Evolutionary conservation across 345 rosid genomes (phyloP).

Genomic region (Populus alba): DNA sequence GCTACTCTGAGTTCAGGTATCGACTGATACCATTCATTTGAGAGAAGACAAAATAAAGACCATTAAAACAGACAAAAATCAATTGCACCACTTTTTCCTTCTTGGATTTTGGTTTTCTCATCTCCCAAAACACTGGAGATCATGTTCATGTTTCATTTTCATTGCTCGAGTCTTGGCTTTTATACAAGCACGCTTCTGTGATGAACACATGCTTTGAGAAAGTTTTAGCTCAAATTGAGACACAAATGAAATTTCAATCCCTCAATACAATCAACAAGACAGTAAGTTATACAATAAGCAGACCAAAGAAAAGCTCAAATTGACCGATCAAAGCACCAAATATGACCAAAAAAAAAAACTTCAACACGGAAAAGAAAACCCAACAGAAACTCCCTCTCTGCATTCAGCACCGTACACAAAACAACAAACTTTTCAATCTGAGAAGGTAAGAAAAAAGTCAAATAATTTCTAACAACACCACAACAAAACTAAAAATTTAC

Average conservation of each 20-base stretch:
- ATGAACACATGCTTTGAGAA: neutral
- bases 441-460: neutral
- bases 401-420: neutral
- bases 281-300: neutral
- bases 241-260: neutral
- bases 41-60: neutral
- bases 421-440: neutral
- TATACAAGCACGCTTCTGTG: neutral
- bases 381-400: neutral
- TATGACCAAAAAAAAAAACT: neutral
- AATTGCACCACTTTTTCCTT: neutral
- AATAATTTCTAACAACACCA: neutral
- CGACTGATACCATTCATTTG: neutral
- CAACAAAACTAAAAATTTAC: neutral
- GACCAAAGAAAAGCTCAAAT: conserved; percentile 4
- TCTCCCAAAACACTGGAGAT: neutral
- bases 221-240: neutral
- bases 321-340: neutral
- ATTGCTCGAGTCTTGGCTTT: neutral
- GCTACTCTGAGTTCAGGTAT: neutral
- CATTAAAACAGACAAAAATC: neutral
- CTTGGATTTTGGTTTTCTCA: neutral
- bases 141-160: neutral
- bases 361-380: neutral
- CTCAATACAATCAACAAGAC: neutral